phyloP scores from a whole-genome alignment of 352 stramenopile species.

The Peronospora destructor region DNA sequence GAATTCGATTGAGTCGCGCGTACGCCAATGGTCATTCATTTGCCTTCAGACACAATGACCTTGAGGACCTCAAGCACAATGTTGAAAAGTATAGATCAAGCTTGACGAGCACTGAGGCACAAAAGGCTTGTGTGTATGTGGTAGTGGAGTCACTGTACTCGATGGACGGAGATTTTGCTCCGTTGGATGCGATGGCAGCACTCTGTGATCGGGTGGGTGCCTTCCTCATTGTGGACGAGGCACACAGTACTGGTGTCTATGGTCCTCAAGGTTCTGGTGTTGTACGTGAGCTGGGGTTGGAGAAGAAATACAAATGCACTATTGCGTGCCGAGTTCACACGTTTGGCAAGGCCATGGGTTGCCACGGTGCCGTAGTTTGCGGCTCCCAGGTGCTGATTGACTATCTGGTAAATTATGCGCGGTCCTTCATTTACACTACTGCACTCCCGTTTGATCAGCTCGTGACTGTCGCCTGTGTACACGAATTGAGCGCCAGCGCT shows the following conservation, averaged over 20 bases:
- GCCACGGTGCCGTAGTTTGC: conserved; percentile 92
- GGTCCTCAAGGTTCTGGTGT: conserved; percentile 71
- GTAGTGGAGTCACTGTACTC: conserved; percentile 98
- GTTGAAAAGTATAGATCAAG: conserved; percentile 34
- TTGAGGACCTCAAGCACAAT: conserved; percentile 51
- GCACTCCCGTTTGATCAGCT: conserved; percentile 89
- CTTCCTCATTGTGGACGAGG: conserved; percentile 94
- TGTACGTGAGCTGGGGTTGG: conserved; percentile 59
- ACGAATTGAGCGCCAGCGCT: conserved; percentile 73
- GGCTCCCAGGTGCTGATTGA: conserved; percentile 85
- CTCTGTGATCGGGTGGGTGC: conserved; percentile 77
- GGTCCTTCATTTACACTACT: conserved; percentile 97
- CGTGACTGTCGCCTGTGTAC: conserved; percentile 81
- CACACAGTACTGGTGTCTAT: conserved; percentile 90
- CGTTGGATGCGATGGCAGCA: conserved; percentile 78
- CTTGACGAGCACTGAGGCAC: conserved; percentile 6
- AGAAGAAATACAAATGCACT: conserved; percentile 58
- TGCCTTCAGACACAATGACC: conserved; percentile 86
- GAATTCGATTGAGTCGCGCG: conserved; percentile 82
- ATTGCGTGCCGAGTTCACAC: conserved; percentile 89
- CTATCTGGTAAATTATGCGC: conserved; percentile 96
- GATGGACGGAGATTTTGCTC: conserved; percentile 96
- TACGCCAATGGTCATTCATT: conserved; percentile 36
- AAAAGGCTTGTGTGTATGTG: conserved; percentile 78
- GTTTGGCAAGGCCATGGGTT: conserved; percentile 95